Evolutionary conservation across 768 basidiomycete species (phyloP).

Genomic region (Kwoniella sp.): DNA sequence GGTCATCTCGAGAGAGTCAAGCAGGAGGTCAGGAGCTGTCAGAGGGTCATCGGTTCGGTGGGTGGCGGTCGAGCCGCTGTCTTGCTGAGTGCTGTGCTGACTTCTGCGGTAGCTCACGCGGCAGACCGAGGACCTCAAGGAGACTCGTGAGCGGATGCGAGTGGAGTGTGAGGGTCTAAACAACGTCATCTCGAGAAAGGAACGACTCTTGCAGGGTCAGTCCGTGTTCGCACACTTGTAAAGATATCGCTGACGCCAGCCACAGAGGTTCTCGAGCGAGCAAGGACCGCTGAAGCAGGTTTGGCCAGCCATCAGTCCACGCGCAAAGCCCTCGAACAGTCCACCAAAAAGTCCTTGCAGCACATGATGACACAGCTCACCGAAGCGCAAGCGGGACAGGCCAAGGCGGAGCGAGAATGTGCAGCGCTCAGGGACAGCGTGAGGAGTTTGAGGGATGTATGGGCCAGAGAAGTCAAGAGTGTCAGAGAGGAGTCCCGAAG

Average conservation of each 20-base stretch:
- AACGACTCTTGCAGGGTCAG: constrained; percentile 43
- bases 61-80: not conserved
- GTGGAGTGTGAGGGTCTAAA: constrained; percentile 44
- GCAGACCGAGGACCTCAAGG: constrained; percentile 48
- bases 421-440: constrained; percentile 47
- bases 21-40: constrained; percentile 31
- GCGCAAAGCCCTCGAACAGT: constrained; percentile 34
- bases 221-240: not conserved
- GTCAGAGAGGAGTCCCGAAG: constrained; percentile 30
- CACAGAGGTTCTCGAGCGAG: constrained; percentile 46
- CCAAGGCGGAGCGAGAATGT: constrained; percentile 40
- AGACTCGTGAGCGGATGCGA: constrained; percentile 43
- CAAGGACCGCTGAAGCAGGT: constrained; percentile 43
- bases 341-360: constrained; percentile 33
- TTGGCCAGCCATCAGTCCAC: constrained; percentile 25
- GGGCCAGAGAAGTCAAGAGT: constrained; percentile 39
- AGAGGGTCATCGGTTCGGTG: constrained; percentile 33
- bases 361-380: constrained; percentile 40
- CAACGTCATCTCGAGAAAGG: constrained; percentile 44
- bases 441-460: constrained; percentile 39
- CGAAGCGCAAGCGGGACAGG: constrained; percentile 34
- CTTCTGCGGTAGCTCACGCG: constrained; percentile 31
- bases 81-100: not conserved
- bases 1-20: constrained; percentile 37
- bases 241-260: not conserved